A percentile compares a stretch with the other conserved stretches of the same genome.
phyloP scores from a whole-genome alignment of 352 stramenopile genomes.

The Globisporangium carolinianum region DNA sequence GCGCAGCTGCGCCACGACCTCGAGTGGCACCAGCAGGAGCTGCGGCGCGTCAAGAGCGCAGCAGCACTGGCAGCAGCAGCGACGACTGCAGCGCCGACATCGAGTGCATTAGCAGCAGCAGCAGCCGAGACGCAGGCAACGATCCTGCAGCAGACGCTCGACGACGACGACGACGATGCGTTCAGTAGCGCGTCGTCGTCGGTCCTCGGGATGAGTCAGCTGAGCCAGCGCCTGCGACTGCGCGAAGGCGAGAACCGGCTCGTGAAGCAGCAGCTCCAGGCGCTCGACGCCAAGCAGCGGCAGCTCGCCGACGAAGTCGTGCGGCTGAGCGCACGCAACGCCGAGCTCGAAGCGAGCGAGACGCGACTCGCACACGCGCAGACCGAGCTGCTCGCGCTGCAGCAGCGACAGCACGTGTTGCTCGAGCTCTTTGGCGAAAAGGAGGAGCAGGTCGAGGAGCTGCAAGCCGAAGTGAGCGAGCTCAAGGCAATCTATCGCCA shows the following conservation, averaged over 20 bases:
- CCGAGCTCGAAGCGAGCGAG: constrained; percentile 57
- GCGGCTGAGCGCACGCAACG: constrained; percentile 63
- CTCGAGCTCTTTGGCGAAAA: constrained; percentile 83
- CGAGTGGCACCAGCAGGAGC: constrained; percentile 53
- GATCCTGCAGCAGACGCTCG: constrained; percentile 53
- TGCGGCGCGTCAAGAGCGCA: constrained; percentile 32
- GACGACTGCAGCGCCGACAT: background rate
- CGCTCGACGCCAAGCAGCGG: constrained; percentile 60
- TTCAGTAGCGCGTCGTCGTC: constrained; percentile 30
- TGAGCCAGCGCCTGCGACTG: constrained; percentile 67
- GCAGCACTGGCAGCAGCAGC: background rate
- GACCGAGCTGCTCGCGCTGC: constrained; percentile 41
- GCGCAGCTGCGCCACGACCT: constrained; percentile 46
- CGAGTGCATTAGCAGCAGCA: background rate
- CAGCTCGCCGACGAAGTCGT: constrained; percentile 69
- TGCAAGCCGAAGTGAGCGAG: constrained; percentile 68
- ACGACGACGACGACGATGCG: constrained; percentile 19
- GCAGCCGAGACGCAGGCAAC: constrained; percentile 36
- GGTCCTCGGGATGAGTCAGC: constrained; percentile 62
- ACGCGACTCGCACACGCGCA: constrained; percentile 39
- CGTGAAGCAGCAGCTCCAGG: constrained; percentile 60
- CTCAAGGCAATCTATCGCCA: constrained; percentile 78
- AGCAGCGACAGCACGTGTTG: constrained; percentile 74
- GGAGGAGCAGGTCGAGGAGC: constrained; percentile 79
- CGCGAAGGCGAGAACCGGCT: constrained; percentile 70